A percentile compares a stretch with the other conserved stretches of the same genome.
Conservation (phyloP, 2,329 filamentous ascomycete species). For the Trichoderma sp. region DNA sequence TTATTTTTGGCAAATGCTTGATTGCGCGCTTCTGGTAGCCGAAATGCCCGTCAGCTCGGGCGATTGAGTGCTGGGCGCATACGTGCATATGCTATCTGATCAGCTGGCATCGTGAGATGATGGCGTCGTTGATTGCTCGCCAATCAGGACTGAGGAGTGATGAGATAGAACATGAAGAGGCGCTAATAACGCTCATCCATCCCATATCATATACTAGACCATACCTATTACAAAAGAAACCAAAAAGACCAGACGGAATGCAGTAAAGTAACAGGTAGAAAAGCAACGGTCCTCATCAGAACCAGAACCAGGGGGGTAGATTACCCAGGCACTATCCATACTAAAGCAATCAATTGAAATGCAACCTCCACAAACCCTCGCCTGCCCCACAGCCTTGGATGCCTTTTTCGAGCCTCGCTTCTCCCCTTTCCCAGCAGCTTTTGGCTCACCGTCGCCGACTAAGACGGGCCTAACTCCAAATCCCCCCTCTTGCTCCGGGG, state of each 20-base stretch:
- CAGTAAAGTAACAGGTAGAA: neutral
- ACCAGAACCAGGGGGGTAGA: neutral
- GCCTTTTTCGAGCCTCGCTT: slow-evolving; percentile 5
- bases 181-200: neutral
- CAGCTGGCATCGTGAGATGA: neutral
- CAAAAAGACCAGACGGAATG: neutral
- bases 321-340: neutral
- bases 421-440: slow-evolving; percentile 13
- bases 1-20: neutral
- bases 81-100: neutral
- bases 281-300: neutral
- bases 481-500: slow-evolving; percentile 7
- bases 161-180: neutral
- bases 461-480: slow-evolving; percentile 1
- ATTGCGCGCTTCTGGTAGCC: neutral
- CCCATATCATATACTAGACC: neutral
- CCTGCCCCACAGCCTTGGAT: slow-evolving; percentile 13
- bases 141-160: neutral
- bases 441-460: neutral
- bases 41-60: neutral
- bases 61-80: neutral
- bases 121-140: neutral
- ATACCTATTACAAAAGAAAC: neutral
- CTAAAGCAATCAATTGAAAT: neutral
- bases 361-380: neutral